Evolutionary conservation across 2,329 filamentous ascomycete species (phyloP), one percentile per base, ranked within the genome.

Genomic region (Fusarium buxicola): DNA sequence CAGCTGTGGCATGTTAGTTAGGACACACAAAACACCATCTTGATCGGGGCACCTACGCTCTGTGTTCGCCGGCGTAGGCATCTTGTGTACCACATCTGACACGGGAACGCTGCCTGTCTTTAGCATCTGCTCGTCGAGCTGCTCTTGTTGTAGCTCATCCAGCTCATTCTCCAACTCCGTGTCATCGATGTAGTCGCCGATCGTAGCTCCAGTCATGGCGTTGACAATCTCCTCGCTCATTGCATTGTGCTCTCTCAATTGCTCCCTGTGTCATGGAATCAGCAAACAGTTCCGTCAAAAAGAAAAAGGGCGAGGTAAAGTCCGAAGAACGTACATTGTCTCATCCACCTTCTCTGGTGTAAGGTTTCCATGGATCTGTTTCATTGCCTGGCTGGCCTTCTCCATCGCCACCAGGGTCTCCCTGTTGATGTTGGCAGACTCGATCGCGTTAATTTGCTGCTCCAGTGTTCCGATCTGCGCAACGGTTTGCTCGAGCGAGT

Each of bases 381-480:
- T 90, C 94, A 99, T 98, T 31, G 94, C 95, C 60, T 88, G 82
- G 66, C 92, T 89, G 10, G 95, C 94, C 74, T 89, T 89, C 86
- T 96, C 90, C 93, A 99, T 97, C 8, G 94, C 94, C 68, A 90
- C 86, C 65, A 98, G 83, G 11, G 95, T 99, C 83, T 97, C 94
- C 80, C 94, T 89, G 84, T 99, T 99, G 82, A 99, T 97, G 77
- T 98, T 99, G 61, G 95, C 95, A 43, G 94, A 92, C 79, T 99
- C 95, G 81, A 99, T 98, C 58, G 92, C 90, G 77, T 95, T 95
- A 74, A 98, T 96, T 77, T 99, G 93, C 74, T 94, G 91, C 77
- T 99, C 95, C 39, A 99, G 84, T 18, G 95, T 96, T 71, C 89
- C 87, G 73, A 98, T 96, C 80, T 98, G 94, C 28, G 90, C 87